A percentile compares a stretch with the other conserved stretches of the same genome.
phyloP scores from a whole-genome alignment of 306 rosid species.

The Cucurbita moschata region DNA sequence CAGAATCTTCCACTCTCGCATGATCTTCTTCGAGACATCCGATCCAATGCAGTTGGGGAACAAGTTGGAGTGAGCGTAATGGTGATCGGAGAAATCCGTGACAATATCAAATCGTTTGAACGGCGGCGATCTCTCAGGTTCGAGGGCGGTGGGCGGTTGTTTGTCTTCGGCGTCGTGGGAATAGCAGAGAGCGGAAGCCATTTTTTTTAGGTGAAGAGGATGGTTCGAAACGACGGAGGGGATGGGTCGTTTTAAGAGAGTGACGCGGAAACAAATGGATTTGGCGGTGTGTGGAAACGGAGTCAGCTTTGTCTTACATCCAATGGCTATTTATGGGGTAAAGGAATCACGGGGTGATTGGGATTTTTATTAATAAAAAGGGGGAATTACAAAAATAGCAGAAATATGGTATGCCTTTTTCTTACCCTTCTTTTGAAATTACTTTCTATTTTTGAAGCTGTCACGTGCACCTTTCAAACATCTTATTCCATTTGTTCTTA shows the following conservation, averaged over 20 bases:
- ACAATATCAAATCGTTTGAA: neutral
- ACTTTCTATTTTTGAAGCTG: neutral
- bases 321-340: neutral
- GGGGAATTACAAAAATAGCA: neutral
- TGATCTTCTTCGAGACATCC: constrained; percentile 17
- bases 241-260: neutral
- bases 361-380: neutral
- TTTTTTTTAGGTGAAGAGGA: neutral
- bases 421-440: neutral
- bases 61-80: neutral
- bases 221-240: neutral
- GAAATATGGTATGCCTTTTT: neutral
- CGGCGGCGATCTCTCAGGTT: neutral
- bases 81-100: neutral
- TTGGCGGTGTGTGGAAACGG: too few species aligned
- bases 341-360: neutral
- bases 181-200: neutral
- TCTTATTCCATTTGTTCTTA: neutral
- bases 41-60: neutral
- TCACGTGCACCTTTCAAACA: neutral
- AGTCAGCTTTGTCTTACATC: neutral
- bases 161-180: neutral
- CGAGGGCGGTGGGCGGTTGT: neutral
- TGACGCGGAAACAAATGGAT: neutral
- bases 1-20: constrained; percentile 41